Base-by-base conservation (phyloP, 495 filamentous ascomycete genomes). In the Glonium stellatum region DNA sequence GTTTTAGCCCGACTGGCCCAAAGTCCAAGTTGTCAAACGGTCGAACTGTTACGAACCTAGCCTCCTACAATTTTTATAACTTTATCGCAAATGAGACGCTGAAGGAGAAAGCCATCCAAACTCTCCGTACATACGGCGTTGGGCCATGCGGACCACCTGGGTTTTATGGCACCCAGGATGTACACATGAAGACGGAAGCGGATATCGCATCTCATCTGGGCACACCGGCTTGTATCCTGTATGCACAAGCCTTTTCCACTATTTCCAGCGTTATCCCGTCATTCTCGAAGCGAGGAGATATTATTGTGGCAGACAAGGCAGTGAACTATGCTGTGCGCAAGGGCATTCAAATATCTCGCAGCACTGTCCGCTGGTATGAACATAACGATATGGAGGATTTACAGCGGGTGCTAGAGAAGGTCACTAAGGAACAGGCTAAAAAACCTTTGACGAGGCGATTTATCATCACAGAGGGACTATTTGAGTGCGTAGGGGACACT, bases 151-250 rank as follows among this genome's bases (percentile, higher is more conserved):
- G 92, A 36, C 93, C 93, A 1, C 92, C 93, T 13, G 90, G 92
- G 37, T 99, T 99, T 76, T 99, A 99, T 76, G 93, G 91, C 55
- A 97, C 89, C 23, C 95, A 99, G 70, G 93, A 99, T 75, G 91
- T 99, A 19, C 95, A 99, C 73, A 90, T 97, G 83, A 90, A 92
- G 76, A 89, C 88, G 1, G 95, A 99, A 72, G 86, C 88, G 42
- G 92, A 99, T 72, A 90, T 99, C 70, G 90, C 93, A 3, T 79
- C 85, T 21, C 93, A 88, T 72, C 73, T 99, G 13, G 93, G 93
- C 9, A 86, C 87, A 18, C 82, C 90, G 36, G 85, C 85, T 36
- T 93, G 90, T 70, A 97, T 99, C 61, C 80, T 97, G 49, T 97
- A 99, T 71, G 85, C 93, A 0, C 93, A 99, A 67, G 86, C 91